Conservation (phyloP, 768 basidiomycete species). For the Leccinum disarticulatum region DNA sequence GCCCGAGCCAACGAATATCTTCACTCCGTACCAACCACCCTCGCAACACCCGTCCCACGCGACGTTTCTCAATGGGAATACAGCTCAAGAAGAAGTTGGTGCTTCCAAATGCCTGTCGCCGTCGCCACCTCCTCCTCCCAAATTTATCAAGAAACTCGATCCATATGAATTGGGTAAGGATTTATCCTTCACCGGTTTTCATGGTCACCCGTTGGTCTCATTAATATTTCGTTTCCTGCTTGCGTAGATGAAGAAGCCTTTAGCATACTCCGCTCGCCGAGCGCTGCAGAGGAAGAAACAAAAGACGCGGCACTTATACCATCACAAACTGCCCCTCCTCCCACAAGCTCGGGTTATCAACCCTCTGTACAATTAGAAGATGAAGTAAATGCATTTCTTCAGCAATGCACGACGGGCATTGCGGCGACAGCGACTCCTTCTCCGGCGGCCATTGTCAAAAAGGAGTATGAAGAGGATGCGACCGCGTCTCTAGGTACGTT, state of each 20-base stretch:
- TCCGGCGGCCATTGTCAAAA: conserved; percentile 4
- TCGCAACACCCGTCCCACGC: conserved; percentile 20
- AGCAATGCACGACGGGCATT: background rate
- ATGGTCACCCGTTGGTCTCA: background rate
- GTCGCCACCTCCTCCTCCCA: conserved; percentile 8
- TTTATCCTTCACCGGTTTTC: background rate
- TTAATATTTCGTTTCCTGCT: background rate
- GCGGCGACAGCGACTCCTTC: background rate
- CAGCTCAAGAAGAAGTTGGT: background rate
- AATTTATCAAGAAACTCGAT: conserved; percentile 29
- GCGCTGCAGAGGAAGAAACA: conserved; percentile 2
- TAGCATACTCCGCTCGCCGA: conserved; percentile 9
- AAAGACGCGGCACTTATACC: background rate
- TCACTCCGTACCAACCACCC: conserved; percentile 30
- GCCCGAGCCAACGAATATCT: conserved; percentile 16
- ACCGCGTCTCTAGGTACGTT: conserved; percentile 3
- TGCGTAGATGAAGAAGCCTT: conserved; percentile 27
- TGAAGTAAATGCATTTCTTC: conserved; percentile 2
- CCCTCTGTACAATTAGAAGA: conserved; percentile 9
- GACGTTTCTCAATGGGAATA: conserved; percentile 4
- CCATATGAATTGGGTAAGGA: conserved; percentile 29
- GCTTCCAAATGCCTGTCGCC: background rate
- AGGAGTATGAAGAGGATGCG: conserved; percentile 16
- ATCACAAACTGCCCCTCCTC: background rate
- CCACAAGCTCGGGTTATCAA: conserved; percentile 6